Percentiles rank a stretch among this genome's conserved stretches.
Conservation (phyloP, 495 filamentous ascomycete genomes). For the Cercophora newfieldiana region DNA sequence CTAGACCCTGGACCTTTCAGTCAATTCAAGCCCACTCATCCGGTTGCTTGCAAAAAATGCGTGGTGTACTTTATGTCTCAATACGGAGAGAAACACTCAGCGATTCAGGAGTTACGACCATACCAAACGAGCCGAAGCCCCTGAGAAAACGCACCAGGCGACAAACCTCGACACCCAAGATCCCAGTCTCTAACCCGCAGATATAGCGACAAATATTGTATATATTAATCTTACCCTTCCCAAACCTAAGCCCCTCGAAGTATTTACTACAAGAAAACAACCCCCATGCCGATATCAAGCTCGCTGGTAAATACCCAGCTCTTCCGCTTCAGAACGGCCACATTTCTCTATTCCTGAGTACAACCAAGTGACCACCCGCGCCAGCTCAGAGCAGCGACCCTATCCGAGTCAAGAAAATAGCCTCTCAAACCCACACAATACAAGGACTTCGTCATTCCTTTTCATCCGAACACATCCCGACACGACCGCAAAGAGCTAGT, state of each 20-base stretch:
- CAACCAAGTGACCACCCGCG: not conserved
- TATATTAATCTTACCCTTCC: conserved; percentile 9
- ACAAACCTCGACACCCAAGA: too few species aligned
- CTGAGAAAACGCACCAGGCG: too few species aligned
- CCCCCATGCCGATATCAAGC: not conserved
- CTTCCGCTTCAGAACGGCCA: not conserved
- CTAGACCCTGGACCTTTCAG: conserved; percentile 6
- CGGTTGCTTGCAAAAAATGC: not conserved
- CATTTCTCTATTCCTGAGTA: conserved; percentile 1
- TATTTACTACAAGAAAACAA: conserved; percentile 12
- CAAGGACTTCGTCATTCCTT: not conserved
- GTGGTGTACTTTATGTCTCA: not conserved
- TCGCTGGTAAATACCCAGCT: not conserved
- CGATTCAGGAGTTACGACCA: too few species aligned
- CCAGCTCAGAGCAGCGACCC: not conserved
- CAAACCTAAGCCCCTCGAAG: not conserved
- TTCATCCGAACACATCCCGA: not conserved
- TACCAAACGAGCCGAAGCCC: too few species aligned
- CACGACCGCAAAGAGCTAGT: not conserved
- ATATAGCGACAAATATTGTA: not conserved
- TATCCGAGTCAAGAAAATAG: not conserved
- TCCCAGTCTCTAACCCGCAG: too few species aligned
- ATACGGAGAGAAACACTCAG: too few species aligned
- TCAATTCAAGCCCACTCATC: not conserved
- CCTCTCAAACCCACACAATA: not conserved